phyloP scores from a whole-genome alignment of 805 yeast genomes.

The Candida vartiovaarae region DNA sequence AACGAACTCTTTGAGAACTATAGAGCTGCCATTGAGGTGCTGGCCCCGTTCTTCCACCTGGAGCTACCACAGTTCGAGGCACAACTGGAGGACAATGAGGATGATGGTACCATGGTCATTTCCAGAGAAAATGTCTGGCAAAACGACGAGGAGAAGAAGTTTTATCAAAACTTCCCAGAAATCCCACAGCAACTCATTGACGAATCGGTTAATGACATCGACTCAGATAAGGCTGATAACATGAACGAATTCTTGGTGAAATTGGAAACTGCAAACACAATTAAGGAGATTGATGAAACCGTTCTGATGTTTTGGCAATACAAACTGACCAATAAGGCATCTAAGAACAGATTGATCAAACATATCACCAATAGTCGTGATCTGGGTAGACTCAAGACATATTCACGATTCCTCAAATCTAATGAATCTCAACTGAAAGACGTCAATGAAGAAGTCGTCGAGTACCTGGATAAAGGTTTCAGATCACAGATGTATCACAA shows the following conservation, averaged over 20 bases:
- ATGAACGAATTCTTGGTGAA: constrained; percentile 36
- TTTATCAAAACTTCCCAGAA: constrained; percentile 52
- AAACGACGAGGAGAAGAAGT: constrained; percentile 53
- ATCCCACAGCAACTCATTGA: constrained; percentile 29
- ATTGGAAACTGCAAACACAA: constrained; percentile 37
- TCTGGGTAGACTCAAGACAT: constrained; percentile 39
- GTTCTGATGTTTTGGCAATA: constrained; percentile 40
- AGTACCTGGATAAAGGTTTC: constrained; percentile 50
- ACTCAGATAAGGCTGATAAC: constrained; percentile 27
- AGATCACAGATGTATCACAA: constrained; percentile 52
- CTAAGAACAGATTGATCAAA: constrained; percentile 51
- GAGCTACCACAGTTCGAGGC: constrained; percentile 31
- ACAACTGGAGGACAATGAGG: constrained; percentile 20
- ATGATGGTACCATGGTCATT: constrained; percentile 20
- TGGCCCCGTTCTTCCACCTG: constrained; percentile 36
- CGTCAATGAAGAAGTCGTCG: constrained; percentile 44
- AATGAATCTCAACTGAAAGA: constrained; percentile 43
- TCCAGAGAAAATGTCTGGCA: constrained; percentile 46
- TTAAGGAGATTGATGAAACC: constrained; percentile 42
- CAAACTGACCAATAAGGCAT: constrained; percentile 64
- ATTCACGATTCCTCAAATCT: constrained; percentile 64
- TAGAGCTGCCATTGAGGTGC: constrained; percentile 31
- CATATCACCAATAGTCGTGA: constrained; percentile 46
- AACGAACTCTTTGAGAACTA: constrained; percentile 38
- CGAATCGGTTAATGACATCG: constrained; percentile 22